Base-by-base conservation (phyloP, 768 basidiomycete genomes). In the Calocybe indica region DNA sequence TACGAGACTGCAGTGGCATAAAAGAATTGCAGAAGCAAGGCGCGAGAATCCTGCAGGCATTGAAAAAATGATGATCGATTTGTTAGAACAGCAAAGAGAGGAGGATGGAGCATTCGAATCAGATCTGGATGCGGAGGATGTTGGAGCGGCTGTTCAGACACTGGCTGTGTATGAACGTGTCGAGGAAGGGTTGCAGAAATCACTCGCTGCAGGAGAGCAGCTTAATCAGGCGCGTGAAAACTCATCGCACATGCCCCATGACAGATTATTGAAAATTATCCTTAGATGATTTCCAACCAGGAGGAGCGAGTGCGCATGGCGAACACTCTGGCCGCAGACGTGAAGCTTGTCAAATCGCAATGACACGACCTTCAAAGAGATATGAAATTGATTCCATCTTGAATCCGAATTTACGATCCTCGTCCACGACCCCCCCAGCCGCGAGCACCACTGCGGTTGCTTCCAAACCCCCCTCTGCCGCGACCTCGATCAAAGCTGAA, bases 1-100 rank as follows among this genome's bases (percentile, higher is more conserved):
- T 53, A 86, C 86, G 42, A 72, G 83, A 30, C 66, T 91, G 44
- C 76, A 83, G 53, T 89, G 81, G 81, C 82, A 91, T 58, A 80
- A 78, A 51, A 75, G 83, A 47, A 75, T 88, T 35, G 83, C 85
- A 15, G 76, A 77, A 42, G 78, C 78, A 48, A 75, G 91, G 40
- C 80, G 85, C 41, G 77, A 69, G 7, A 22, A 67, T 73, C 37
- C 92, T 91, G 0, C 58, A 54, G 13, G 73, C 81, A 48, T 70
- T 85, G 12, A 72, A 76, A 49, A 57, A 9, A 56, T 62, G 1
- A 46, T 76, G 2, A 48, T 57, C 2, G 59, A 58, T 33, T 50
- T 70, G 30, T 52, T 70, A 32, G 51, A 61, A 48, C 60, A 66
- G 50, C 63, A 69, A 39, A 56, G 54, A 7, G 58, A 46, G 22